These are phyloP conservation scores for Suhomyces panamericanus DNA, from an alignment of 1,139 yeast genomes.

Conservation along the genomic window DNA sequence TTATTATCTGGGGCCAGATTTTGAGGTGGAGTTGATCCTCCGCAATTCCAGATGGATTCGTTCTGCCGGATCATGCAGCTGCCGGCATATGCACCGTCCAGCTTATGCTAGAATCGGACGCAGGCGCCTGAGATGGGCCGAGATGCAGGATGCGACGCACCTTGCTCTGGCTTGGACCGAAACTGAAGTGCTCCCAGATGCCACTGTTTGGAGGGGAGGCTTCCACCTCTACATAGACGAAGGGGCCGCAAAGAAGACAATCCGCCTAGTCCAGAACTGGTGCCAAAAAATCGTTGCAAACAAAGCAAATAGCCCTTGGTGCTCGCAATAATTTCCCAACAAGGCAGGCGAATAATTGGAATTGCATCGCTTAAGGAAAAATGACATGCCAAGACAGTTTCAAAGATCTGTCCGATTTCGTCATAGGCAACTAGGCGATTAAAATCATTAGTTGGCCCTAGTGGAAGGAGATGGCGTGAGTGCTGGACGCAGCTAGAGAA, in stretches of 20 bases:
- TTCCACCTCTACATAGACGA: not conserved
- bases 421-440: not conserved
- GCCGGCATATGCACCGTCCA: not conserved
- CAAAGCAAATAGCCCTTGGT: not conserved
- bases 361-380: not conserved
- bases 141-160: not conserved
- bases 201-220: not conserved
- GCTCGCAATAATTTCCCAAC: not conserved
- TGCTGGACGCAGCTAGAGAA: not conserved
- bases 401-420: not conserved
- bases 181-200: not conserved
- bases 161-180: not conserved
- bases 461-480: not conserved
- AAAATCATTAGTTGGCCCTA: no score
- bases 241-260: not conserved
- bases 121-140: not conserved
- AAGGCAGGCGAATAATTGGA: not conserved
- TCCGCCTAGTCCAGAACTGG: not conserved
- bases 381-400: slow-evolving; percentile 1
- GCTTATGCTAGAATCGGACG: not conserved
- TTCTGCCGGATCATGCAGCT: no score
- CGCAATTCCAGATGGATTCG: no score
- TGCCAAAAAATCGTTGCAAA: not conserved
- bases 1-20: no score
- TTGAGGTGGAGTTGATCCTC: no score